phyloP scores from a whole-genome alignment of 768 basidiomycete genomes.

The Phlebiopsis flavidoalba region DNA sequence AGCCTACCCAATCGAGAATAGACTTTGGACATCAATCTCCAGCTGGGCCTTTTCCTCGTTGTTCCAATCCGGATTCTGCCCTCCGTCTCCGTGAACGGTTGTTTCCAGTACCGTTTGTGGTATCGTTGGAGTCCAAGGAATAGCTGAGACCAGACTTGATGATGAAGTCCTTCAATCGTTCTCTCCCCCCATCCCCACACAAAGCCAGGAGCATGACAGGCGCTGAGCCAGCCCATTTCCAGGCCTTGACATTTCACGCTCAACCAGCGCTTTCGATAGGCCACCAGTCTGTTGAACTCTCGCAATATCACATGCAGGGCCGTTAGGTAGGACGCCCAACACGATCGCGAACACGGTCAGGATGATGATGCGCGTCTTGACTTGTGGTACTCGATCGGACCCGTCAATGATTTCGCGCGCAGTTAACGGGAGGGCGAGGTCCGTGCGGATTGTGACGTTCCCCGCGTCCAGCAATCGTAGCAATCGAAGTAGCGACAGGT shows the following conservation, averaged over 20 bases:
- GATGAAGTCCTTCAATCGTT: conserved; percentile 63
- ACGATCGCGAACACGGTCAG: conserved; percentile 57
- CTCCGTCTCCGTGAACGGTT: conserved; percentile 19
- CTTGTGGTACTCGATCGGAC: conserved; percentile 34
- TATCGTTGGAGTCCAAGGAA: conserved; percentile 35
- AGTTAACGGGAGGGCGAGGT: conserved; percentile 23
- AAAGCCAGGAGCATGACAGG: conserved; percentile 58
- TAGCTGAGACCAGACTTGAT: conserved; percentile 63
- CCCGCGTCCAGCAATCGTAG: conserved; percentile 52
- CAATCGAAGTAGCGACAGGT: conserved; percentile 74
- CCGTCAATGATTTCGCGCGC: conserved; percentile 32
- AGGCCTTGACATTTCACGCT: conserved; percentile 58
- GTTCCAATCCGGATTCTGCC: conserved; percentile 22
- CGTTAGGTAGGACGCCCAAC: conserved; percentile 60
- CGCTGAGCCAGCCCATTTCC: conserved; percentile 75
- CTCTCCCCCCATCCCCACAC: conserved; percentile 72
- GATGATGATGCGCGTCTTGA: conserved; percentile 62
- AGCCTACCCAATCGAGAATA: conserved; percentile 72
- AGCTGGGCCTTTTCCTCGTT: conserved; percentile 43
- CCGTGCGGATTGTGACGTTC: conserved; percentile 27
- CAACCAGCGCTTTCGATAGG: conserved; percentile 55
- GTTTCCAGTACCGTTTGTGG: conserved; percentile 15
- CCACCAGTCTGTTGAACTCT: conserved; percentile 55
- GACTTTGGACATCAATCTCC: conserved; percentile 63
- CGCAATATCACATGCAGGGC: conserved; percentile 58